Evolutionary conservation across 495 filamentous ascomycete genomes (phyloP).

Genomic region (Neurospora tetraspora): DNA sequence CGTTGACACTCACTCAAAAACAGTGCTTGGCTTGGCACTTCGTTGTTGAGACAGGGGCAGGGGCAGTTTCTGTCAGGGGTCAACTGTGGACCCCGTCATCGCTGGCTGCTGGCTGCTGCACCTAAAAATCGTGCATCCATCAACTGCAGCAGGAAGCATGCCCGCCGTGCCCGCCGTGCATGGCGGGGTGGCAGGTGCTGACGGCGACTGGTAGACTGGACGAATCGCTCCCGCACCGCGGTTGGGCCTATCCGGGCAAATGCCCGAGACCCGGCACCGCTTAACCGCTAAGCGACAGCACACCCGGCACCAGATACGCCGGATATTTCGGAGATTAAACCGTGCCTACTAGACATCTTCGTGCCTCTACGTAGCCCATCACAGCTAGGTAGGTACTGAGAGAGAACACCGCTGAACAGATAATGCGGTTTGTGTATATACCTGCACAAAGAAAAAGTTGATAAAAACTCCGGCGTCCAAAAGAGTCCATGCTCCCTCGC

Average conservation of each 20-base stretch:
- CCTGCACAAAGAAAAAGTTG: not conserved
- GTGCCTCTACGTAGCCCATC: too few relatives aligned
- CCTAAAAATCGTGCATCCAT: not conserved
- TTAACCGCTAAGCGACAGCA: not conserved
- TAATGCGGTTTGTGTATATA: not conserved
- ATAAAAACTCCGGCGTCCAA: not conserved
- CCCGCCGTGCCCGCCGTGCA: too few relatives aligned
- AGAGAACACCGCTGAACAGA: not conserved
- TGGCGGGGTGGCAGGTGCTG: too few relatives aligned
- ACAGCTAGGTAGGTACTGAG: not conserved
- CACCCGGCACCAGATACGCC: not conserved
- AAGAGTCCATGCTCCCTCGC: not conserved
- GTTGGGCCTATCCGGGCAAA: not conserved
- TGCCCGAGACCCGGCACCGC: not conserved
- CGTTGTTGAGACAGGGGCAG: not conserved
- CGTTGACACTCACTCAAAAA: not conserved
- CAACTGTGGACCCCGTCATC: not conserved
- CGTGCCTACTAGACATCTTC: not conserved
- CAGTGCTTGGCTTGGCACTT: not conserved
- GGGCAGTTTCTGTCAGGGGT: not conserved
- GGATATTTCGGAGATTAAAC: not conserved
- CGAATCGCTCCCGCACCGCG: not conserved
- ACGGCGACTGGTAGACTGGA: too few relatives aligned
- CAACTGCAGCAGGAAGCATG: not conserved
- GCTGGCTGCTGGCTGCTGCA: not conserved